phyloP scores from a whole-genome alignment of 2,329 filamentous ascomycete genomes.

The Aspergillus ochraceus region DNA sequence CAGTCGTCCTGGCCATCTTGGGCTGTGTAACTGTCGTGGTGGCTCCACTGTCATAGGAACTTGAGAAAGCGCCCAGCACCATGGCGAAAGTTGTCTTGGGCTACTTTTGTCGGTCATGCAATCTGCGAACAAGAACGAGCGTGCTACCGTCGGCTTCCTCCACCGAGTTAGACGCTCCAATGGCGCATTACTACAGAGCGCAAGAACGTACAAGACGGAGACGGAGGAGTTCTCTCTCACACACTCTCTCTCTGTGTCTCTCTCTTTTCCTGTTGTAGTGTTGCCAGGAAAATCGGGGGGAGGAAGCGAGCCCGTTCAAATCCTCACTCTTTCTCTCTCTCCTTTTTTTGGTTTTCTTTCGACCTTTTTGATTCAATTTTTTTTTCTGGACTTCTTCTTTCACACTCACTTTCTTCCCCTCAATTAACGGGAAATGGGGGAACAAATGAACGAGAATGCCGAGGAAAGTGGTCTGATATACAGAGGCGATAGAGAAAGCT shows the following conservation, averaged over 20 bases:
- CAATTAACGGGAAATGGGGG: background rate
- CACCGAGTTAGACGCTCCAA: constrained; percentile 6
- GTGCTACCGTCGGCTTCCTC: constrained; percentile 5
- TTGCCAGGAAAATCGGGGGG: no score
- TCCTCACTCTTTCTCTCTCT: no score
- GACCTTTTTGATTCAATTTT: no score
- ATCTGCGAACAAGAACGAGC: background rate
- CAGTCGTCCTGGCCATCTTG: constrained; percentile 28
- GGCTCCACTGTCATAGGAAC: constrained; percentile 13
- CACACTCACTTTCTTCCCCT: background rate
- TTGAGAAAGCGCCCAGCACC: constrained; percentile 22
- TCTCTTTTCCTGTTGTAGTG: no score
- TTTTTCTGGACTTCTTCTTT: no score
- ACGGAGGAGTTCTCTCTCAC: background rate
- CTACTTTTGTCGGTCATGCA: constrained; percentile 11
- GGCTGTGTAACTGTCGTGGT: constrained; percentile 22
- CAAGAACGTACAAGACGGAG: background rate
- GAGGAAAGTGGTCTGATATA: constrained; percentile 27
- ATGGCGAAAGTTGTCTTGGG: constrained; percentile 13
- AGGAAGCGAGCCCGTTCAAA: no score
- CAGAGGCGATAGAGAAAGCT: constrained; percentile 4
- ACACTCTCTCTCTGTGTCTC: background rate
- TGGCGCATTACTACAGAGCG: constrained; percentile 12
- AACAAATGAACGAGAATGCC: background rate
- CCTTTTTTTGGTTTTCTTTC: no score